phyloP scores from a whole-genome alignment of 2,329 filamentous ascomycete genomes.

The Aspergillus hortae region DNA sequence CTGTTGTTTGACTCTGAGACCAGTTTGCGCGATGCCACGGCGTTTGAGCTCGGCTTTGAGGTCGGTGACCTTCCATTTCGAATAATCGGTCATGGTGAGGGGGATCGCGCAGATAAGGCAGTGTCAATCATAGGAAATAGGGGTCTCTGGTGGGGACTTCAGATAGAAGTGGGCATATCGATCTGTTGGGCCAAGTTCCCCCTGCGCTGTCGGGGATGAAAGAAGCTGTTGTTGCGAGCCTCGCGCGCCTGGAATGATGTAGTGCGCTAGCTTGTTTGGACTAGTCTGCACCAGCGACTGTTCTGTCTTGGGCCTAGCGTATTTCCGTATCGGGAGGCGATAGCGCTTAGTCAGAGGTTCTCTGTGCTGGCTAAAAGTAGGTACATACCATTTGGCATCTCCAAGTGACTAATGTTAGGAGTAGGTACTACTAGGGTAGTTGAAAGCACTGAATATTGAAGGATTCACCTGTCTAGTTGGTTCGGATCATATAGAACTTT shows the following conservation, averaged over 20 bases:
- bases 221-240: conserved; percentile 5
- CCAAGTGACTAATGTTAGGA: too few species aligned
- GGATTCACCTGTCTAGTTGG: too few species aligned
- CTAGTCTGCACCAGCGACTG: not conserved
- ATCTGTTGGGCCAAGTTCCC: conserved; percentile 7
- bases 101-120: conserved; percentile 4
- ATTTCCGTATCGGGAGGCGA: not conserved
- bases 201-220: conserved; percentile 11
- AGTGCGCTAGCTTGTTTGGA: conserved; percentile 11
- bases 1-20: conserved; percentile 64
- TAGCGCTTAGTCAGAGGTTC: too few species aligned
- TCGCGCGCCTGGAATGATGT: conserved; percentile 13
- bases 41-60: conserved; percentile 71
- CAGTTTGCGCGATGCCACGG: conserved; percentile 65
- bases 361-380: too few species aligned
- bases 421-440: too few species aligned
- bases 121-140: conserved; percentile 3
- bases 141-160: not conserved
- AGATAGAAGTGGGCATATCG: conserved; percentile 11
- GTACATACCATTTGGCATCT: too few species aligned
- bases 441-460: too few species aligned
- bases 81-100: conserved; percentile 50
- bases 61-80: conserved; percentile 67
- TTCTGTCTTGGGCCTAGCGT: not conserved
- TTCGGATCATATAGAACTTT: too few species aligned